Percentiles rank a stretch among this genome's conserved stretches.
These are phyloP conservation scores for Aspergillus heteromorphus DNA, from an alignment of 495 filamentous ascomycete genomes.

Conservation along the genomic window DNA sequence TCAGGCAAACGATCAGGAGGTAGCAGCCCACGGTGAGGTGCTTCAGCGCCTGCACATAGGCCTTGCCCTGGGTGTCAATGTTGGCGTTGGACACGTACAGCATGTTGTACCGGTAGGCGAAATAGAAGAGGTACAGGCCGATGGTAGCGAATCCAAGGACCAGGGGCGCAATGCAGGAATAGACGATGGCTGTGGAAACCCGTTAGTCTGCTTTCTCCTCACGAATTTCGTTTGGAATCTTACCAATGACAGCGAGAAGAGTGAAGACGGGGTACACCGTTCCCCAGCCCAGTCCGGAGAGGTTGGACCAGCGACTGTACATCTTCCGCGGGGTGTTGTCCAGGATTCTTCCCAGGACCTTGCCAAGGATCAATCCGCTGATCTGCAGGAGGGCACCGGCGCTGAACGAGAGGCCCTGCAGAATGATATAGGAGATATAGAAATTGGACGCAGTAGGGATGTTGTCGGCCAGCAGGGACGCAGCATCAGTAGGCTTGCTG, in stretches of 20 bases:
- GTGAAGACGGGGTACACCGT: conserved; percentile 84
- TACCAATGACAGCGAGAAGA: conserved; percentile 72
- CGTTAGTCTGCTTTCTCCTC: too few species aligned
- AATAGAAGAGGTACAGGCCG: conserved; percentile 81
- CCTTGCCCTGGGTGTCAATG: conserved; percentile 87
- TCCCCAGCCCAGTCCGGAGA: conserved; percentile 73
- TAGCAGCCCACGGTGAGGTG: conserved; percentile 89
- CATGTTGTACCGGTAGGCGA: conserved; percentile 92
- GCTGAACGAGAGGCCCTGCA: conserved; percentile 85
- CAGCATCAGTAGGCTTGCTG: conserved; percentile 52
- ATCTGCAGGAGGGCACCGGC: conserved; percentile 71
- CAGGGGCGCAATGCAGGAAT: conserved; percentile 85
- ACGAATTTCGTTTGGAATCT: conserved; percentile 13
- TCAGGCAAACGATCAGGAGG: conserved; percentile 75
- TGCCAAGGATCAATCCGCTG: conserved; percentile 69
- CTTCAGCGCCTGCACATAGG: conserved; percentile 85
- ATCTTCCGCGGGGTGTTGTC: conserved; percentile 71
- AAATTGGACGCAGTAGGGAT: conserved; percentile 85
- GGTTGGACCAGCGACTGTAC: conserved; percentile 60
- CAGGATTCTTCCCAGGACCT: conserved; percentile 67
- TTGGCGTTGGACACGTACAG: conserved; percentile 80
- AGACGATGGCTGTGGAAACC: conserved; percentile 74
- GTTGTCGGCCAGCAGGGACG: conserved; percentile 63
- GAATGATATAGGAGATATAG: conserved; percentile 90
- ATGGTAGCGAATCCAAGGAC: conserved; percentile 83